phyloP scores from a whole-genome alignment of 345 rosid species.

The Camelina neglecta region DNA sequence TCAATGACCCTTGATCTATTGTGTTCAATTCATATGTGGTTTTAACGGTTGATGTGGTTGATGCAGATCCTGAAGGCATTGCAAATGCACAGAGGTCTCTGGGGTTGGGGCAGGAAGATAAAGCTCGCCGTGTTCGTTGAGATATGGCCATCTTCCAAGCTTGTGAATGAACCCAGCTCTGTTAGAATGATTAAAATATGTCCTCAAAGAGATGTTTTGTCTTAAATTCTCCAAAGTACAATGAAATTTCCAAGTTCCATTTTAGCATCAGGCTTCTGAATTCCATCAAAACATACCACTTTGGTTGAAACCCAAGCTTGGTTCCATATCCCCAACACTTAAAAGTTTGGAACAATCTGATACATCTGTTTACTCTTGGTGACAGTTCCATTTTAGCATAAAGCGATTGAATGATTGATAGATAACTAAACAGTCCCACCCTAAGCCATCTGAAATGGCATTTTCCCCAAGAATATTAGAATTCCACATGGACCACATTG shows the following conservation, averaged over 20 bases:
- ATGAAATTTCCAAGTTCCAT: slow-evolving; percentile 19
- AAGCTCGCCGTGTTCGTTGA: slow-evolving; percentile 74
- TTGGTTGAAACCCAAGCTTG: background rate
- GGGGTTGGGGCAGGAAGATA: slow-evolving; percentile 95
- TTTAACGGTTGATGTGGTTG: slow-evolving; percentile 19
- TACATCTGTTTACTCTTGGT: background rate
- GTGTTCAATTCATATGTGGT: background rate
- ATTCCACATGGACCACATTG: too few relatives aligned
- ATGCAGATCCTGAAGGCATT: slow-evolving; percentile 92
- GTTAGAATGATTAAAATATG: slow-evolving; percentile 19
- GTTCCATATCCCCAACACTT: background rate
- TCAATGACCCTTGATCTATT: background rate
- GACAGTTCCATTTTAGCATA: background rate
- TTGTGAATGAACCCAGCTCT: slow-evolving; percentile 18
- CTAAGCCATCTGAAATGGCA: too few relatives aligned
- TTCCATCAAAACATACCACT: background rate
- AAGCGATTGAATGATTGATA: background rate
- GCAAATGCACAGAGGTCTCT: slow-evolving; percentile 93
- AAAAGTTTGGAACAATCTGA: background rate
- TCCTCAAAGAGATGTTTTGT: slow-evolving; percentile 22
- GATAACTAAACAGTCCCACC: background rate
- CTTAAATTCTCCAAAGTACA: background rate
- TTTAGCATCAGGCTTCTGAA: background rate
- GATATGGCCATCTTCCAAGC: slow-evolving; percentile 10
- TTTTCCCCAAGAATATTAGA: too few relatives aligned